Conservation (phyloP, 345 rosid genomes). For the Eucalyptus microcorys region DNA sequence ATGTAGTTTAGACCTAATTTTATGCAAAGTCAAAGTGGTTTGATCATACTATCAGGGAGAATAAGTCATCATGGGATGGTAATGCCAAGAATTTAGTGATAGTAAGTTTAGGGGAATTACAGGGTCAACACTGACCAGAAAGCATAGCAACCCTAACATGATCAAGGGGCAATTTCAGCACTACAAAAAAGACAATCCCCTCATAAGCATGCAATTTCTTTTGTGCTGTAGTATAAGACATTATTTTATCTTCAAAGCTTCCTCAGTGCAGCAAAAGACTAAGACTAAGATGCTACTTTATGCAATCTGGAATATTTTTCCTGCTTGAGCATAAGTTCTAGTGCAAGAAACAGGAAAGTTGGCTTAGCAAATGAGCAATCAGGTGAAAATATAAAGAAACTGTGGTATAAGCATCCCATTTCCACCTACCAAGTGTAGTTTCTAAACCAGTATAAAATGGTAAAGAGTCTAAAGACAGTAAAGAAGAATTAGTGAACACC, state of each 20-base stretch:
- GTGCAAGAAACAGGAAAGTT: not conserved
- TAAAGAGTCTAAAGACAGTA: not conserved
- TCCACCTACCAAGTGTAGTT: not conserved
- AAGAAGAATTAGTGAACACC: not conserved
- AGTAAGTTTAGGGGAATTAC: not conserved
- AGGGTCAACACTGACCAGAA: not conserved
- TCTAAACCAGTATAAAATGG: not conserved
- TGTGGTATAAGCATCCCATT: not conserved
- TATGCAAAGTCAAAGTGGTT: not conserved
- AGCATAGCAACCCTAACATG: not conserved
- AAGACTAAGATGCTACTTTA: not conserved
- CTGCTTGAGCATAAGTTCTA: not conserved
- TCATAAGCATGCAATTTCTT: not conserved
- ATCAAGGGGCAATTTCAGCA: not conserved
- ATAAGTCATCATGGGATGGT: not conserved
- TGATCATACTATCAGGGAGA: not conserved
- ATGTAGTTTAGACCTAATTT: not conserved
- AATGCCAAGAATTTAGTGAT: not conserved
- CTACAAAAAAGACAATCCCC: not conserved
- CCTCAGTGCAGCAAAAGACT: not conserved
- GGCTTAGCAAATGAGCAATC: not conserved
- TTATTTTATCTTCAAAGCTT: not conserved
- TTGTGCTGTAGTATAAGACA: not conserved
- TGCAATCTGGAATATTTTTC: not conserved
- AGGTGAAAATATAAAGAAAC: not conserved